These are phyloP conservation scores for Dissoconium aciculare DNA, from an alignment of 2,329 filamentous ascomycete genomes.

Conservation along the genomic window DNA sequence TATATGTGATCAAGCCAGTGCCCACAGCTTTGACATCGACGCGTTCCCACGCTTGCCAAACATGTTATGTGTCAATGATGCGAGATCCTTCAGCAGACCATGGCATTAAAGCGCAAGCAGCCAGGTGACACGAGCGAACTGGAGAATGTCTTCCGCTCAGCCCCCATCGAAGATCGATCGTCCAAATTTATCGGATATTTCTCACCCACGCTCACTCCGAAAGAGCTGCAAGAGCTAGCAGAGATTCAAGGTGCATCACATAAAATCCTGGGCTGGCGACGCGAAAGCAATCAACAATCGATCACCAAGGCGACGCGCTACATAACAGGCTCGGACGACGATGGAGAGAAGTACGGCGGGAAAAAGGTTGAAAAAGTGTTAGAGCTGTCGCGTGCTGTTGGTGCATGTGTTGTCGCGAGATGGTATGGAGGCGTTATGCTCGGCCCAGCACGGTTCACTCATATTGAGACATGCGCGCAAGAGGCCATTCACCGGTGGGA, in stretches of 20 bases:
- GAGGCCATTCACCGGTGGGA: conserved; percentile 33
- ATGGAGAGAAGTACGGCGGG: conserved; percentile 40
- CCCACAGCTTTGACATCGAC: no score
- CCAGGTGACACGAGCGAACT: conserved; percentile 5
- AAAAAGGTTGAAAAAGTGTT: conserved; percentile 34
- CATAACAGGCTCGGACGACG: conserved; percentile 36
- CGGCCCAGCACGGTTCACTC: conserved; percentile 38
- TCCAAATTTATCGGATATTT: conserved; percentile 38
- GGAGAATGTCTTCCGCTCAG: conserved; percentile 30
- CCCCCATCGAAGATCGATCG: conserved; percentile 34
- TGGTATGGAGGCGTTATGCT: conserved; percentile 42
- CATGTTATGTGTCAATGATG: no score
- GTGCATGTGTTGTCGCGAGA: conserved; percentile 37
- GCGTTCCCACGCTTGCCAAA: no score
- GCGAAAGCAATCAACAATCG: conserved; percentile 32
- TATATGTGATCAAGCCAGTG: no score
- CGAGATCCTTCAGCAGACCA: no score
- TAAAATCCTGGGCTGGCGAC: conserved; percentile 38
- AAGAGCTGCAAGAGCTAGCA: conserved; percentile 30
- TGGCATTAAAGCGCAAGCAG: conserved; percentile 21
- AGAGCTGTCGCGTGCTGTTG: conserved; percentile 29
- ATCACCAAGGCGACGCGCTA: conserved; percentile 28
- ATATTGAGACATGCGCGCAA: conserved; percentile 36
- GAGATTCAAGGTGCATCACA: conserved; percentile 35
- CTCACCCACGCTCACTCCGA: conserved; percentile 30